Base-by-base conservation (phyloP, 768 basidiomycete genomes). In the Lentinula aciculospora region DNA sequence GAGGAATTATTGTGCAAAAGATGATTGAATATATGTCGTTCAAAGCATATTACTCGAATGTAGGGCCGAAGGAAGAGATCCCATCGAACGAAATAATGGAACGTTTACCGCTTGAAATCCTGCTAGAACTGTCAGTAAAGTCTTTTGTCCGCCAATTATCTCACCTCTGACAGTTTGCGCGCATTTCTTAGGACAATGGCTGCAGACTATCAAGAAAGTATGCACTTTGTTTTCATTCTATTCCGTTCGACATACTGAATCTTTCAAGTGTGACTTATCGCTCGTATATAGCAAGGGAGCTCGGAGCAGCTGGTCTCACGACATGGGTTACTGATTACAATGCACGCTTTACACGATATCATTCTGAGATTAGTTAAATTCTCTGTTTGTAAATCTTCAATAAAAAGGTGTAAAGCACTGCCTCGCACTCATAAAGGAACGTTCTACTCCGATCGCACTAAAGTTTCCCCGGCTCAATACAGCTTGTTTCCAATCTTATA, bases 21-120 rank as follows among this genome's bases (percentile, higher is more conserved):
- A 76, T 96, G 53, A 79, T 92, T 40, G 94, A 98, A 70, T 97
- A 93, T 67, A 89, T 96, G 74, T 75, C 82, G 31, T 94, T 89
- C 77, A 94, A 89, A 72, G 75, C 84, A 1, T 79, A 92, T 60
- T 93, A 92, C 67, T 84, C 87, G 60, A 79, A 80, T n/a, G 76
- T 74, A 1, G 82, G 80, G 0, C 73, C 82, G 6, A 91, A 86
- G 62, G 92, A 94, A 64, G 90, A 93, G 49, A 74, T 89, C 21
- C 92, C 93, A 3, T 66, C 81, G 1, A 74, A 79, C 21, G 94
- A 97, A 63, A 88, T 94, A 62, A 71, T 80, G 61, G 92, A 95
- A 62, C 81, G 94, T 19, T 80, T 98, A 51, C 85, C 86, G 1
- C 91, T 91, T 1, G 94, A 96, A 69, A 81, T 97, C 46, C 89